Conservation (phyloP, 176 grass and related monocot genomes). For the Juncus effusus region DNA sequence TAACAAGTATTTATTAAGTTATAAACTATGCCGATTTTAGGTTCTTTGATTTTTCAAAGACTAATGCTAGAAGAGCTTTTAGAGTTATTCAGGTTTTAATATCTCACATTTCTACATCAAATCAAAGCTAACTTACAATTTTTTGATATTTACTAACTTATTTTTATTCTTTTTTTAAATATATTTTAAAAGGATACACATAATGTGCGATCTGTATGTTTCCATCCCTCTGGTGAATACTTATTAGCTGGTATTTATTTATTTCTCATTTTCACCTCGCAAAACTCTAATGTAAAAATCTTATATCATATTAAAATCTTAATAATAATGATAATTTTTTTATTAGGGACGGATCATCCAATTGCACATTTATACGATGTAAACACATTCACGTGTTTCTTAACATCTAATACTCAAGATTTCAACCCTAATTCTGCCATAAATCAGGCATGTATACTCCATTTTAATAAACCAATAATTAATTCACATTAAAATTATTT, state of each 20-base stretch:
- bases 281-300: background rate
- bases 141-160: slow-evolving; percentile 4
- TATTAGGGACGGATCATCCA: slow-evolving; percentile 84
- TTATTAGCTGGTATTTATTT: slow-evolving; percentile 67
- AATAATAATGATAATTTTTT: slow-evolving; percentile 1
- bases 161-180: no score
- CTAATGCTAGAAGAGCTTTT: slow-evolving; percentile 82
- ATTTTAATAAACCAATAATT: background rate
- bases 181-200: slow-evolving; percentile 74
- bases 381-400: slow-evolving; percentile 94
- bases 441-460: slow-evolving; percentile 60
- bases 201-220: slow-evolving; percentile 96
- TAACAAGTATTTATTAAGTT: slow-evolving; percentile 10
- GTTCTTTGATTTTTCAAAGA: slow-evolving; percentile 97
- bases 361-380: slow-evolving; percentile 93
- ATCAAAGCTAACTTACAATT: background rate
- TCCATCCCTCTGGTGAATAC: slow-evolving; percentile 96
- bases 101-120: slow-evolving; percentile 19
- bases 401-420: slow-evolving; percentile 62
- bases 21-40: slow-evolving; percentile 28
- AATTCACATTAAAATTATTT: background rate
- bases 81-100: slow-evolving; percentile 91
- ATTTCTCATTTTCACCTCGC: background rate
- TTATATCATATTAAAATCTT: background rate
- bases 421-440: slow-evolving; percentile 58